Evolutionary conservation across 2,329 filamentous ascomycete species (phyloP), one percentile per base, ranked within the genome.

Genomic region (Fusarium nisikadoi): DNA sequence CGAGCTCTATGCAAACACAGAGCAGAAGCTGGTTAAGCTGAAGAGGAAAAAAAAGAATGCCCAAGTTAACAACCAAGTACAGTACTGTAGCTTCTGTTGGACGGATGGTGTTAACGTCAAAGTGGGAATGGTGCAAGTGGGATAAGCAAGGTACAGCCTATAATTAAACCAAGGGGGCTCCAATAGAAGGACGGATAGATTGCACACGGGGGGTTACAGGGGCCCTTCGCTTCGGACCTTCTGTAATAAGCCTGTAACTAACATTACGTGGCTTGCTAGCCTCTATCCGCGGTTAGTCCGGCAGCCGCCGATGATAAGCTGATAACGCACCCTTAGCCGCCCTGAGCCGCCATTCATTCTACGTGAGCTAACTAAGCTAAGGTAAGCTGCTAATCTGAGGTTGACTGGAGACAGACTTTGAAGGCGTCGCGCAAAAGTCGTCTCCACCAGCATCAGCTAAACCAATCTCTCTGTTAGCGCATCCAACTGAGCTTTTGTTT

Each of bases 121-220:
- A 58, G 67, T 54, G 67, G 67, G 62, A 56, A 56, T 65, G 65
- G 68, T 68, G 47, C 42, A 55, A 60, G 62, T 63, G 67, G 50
- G 49, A 70, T 63, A 57, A 52, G 58, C 55, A 63, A 68, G 68
- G 57, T 64, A 65, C 45, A 31, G 25, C 53, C 60, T 71, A 72
- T 73, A 73, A 72, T 73, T 72, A 70, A 72, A 71, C 60, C 65
- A 67, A 73, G 23, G 56, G 65, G 70, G 70, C 70, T 50, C 65
- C 70, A 72, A 56, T 70, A 45, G 29, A 43, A 70, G 43, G 52
- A 50, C 62, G 52, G 67, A 71, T 62, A 71, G 55, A 72, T 73
- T 71, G 35, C 58, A 68, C 60, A 58, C 69, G 52, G 64, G 57
- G 47, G 56, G 39, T 39, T 59, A 53, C 68, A 65, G 68, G 69